Evolutionary conservation across 2,329 filamentous ascomycete genomes (phyloP), one percentile per base, ranked within the genome.

Genomic region (Alternaria gansuensis): DNA sequence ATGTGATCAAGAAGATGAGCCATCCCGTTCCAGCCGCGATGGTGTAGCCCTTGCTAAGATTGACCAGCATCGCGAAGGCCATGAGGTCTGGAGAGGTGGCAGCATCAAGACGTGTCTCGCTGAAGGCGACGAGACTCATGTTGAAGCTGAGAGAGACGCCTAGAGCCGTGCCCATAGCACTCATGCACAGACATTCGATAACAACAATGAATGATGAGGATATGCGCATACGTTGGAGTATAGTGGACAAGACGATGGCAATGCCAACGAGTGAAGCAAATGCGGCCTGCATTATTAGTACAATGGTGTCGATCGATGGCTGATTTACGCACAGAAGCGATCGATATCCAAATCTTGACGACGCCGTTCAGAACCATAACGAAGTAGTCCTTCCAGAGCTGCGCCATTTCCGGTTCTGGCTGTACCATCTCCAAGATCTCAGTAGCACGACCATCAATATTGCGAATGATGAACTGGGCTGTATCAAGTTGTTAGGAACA

Each of bases 321-420:
- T 4, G n/a, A 11, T 28, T 3, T 3, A 69, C 69, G 24, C 67
- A 74, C 72, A 10, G 60, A 57, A 36, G 58, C 68, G 29, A 74
- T 68, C 8, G 71, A 64, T 34, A 72, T 57, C 67, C 67, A 74
- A 21, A 72, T 64, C 13, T 60, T 59, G n/a, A 63, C 54, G 21
- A 62, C 54, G 11, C 65, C 64, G 10, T 50, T 34, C 8, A 63
- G 41, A 4, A 63, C 63, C 2, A 52, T 51, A 8, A 17, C 36
- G 51, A 72, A 68, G 60, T 70, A 72, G 2, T 48, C 37, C 36
- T 45, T 54, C 71, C 71, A 75, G 48, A 55, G 45, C 10, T 63
- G 51, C n/a, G 60, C 57, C 28, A 51, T 53, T 43, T 51, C 43
- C 9, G 62, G 46, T 4, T 66, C 49, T 14, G 65, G 51, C 10